Conservation (phyloP, 2,329 filamentous ascomycete genomes). For the Colletotrichum tabaci region DNA sequence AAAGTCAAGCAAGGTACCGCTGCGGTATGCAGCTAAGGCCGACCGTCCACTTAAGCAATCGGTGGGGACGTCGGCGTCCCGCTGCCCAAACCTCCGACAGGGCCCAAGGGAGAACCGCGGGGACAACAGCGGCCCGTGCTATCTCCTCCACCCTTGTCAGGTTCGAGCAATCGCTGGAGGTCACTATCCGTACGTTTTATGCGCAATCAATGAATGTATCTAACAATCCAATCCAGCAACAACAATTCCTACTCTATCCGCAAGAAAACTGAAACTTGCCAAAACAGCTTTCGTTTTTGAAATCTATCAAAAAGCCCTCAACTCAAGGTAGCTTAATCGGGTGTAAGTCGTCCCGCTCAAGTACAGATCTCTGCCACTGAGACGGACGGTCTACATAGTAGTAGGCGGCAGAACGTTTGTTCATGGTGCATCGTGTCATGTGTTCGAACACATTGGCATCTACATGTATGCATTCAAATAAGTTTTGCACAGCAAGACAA, state of each 20-base stretch:
- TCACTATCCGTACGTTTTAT: no score
- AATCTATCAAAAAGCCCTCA: no score
- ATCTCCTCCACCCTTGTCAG: background rate
- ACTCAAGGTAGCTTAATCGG: no score
- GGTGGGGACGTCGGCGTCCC: conserved; percentile 28
- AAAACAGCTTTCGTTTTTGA: no score
- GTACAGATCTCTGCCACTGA: no score
- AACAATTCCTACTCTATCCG: background rate
- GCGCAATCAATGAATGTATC: no score
- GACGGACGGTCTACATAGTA: no score
- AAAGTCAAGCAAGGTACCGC: conserved; percentile 18
- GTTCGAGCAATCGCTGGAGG: background rate
- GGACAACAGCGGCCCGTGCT: conserved; percentile 19
- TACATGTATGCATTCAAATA: background rate
- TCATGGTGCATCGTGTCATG: background rate
- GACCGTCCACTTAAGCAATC: conserved; percentile 34
- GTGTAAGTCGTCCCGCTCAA: no score
- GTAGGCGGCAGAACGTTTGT: background rate
- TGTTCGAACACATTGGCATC: background rate
- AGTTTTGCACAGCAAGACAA: background rate
- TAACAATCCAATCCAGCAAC: background rate
- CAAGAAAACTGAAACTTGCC: no score
- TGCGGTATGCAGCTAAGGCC: conserved; percentile 12
- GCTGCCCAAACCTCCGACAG: conserved; percentile 28
- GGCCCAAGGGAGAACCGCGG: conserved; percentile 17